Percentiles rank a stretch among this genome's conserved stretches.
Evolutionary conservation across 768 basidiomycete species (phyloP).

Genomic region (Mycena amicta): DNA sequence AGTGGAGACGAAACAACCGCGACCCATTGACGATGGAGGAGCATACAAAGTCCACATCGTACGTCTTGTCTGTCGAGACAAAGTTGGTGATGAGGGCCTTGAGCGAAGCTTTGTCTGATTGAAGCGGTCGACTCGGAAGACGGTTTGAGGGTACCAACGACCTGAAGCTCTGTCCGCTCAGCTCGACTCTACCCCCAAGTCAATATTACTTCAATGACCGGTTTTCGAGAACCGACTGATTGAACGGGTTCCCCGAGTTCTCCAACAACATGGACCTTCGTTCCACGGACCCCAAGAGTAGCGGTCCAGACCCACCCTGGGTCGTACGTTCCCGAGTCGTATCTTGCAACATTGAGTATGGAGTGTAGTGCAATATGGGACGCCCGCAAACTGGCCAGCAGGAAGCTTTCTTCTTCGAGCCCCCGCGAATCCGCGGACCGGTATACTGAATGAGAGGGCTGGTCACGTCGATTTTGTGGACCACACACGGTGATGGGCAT

Average conservation of each 20-base stretch:
- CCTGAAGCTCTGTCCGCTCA: slow-evolving; percentile 1
- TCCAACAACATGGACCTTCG: slow-evolving; percentile 9
- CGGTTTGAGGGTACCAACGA: background rate
- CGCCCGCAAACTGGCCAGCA: background rate
- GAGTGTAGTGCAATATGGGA: background rate
- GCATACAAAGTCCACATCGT: slow-evolving; percentile 11
- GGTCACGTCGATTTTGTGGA: slow-evolving; percentile 5
- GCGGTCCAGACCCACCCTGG: slow-evolving; percentile 1
- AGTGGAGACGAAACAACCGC: background rate
- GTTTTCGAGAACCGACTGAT: background rate
- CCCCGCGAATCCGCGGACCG: slow-evolving; percentile 4
- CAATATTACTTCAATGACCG: too few relatives aligned
- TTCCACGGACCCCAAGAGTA: background rate
- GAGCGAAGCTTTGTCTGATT: slow-evolving; percentile 4
- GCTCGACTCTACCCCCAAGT: background rate
- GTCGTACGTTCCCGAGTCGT: slow-evolving; percentile 2
- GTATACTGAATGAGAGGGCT: slow-evolving; percentile 6
- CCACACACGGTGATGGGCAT: background rate
- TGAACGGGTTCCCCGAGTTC: background rate
- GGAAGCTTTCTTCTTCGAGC: background rate
- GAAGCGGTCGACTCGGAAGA: slow-evolving; percentile 8
- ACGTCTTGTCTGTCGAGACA: background rate
- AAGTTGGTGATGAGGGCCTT: background rate
- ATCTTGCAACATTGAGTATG: background rate
- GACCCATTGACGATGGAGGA: background rate